Evolutionary conservation across 106 monocot genomes (phyloP).

Genomic region (Gastrodia elata): DNA sequence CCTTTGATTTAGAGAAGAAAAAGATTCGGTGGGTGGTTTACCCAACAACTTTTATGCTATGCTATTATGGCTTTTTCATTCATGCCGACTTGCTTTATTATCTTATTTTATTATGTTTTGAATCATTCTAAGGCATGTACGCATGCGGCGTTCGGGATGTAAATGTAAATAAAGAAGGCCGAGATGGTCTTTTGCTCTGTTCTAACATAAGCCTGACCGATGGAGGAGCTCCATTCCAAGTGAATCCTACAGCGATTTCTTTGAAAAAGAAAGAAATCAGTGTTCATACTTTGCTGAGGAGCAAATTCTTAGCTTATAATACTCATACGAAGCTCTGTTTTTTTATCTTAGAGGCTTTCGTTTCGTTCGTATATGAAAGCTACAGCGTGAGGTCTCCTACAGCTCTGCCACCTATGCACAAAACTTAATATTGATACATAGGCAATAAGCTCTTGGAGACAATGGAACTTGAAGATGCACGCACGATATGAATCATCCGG

Average conservation of each 20-base stretch:
- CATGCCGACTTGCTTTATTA: not conserved
- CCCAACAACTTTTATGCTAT: constrained; percentile 6
- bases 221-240: not conserved
- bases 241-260: not conserved
- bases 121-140: not conserved
- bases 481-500: not conserved
- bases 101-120: not conserved
- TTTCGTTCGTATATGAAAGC: not conserved
- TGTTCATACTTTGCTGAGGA: not conserved
- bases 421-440: not conserved
- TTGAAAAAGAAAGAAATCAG: not conserved
- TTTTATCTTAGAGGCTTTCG: not conserved
- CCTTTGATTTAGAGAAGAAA: not conserved
- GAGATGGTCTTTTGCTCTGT: not conserved
- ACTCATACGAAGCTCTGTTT: not conserved
- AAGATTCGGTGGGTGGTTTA: not conserved
- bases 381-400: not conserved
- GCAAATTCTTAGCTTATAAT: not conserved
- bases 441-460: not conserved
- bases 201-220: constrained; percentile 4
- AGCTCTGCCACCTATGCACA: constrained; percentile 3
- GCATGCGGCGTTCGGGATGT: not conserved
- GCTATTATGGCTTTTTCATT: not conserved
- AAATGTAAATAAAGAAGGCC: not conserved
- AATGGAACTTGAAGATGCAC: constrained; percentile 2